phyloP scores from a whole-genome alignment of 2,329 filamentous ascomycete genomes.

The Zymoseptoria crescenta region DNA sequence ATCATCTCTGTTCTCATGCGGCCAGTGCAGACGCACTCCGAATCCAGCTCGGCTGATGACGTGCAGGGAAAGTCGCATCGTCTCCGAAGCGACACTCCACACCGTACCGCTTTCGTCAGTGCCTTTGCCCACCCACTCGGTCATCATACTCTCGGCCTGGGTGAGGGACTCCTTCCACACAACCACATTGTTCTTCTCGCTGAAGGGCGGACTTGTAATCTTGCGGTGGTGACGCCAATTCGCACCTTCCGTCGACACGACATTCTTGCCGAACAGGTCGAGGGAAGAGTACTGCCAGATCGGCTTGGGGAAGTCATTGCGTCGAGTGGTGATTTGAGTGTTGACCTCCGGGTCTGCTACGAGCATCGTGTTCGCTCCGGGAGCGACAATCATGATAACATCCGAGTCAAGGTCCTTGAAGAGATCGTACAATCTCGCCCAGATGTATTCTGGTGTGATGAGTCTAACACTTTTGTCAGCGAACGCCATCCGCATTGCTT shows the following conservation, averaged over 20 bases:
- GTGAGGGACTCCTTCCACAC: slow-evolving; percentile 57
- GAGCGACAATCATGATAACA: slow-evolving; percentile 56
- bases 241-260: slow-evolving; percentile 61
- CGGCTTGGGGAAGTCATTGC: slow-evolving; percentile 66
- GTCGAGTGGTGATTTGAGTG: slow-evolving; percentile 55
- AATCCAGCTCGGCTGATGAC: slow-evolving; percentile 65
- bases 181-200: slow-evolving; percentile 64
- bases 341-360: slow-evolving; percentile 59
- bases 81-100: slow-evolving; percentile 52
- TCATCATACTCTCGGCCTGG: slow-evolving; percentile 57
- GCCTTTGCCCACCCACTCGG: slow-evolving; percentile 46
- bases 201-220: slow-evolving; percentile 63
- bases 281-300: slow-evolving; percentile 52
- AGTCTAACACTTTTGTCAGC: slow-evolving; percentile 20
- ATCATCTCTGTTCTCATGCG: slow-evolving; percentile 46
- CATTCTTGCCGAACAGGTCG: slow-evolving; percentile 62
- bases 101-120: slow-evolving; percentile 43
- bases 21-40: slow-evolving; percentile 49
- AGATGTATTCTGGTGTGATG: slow-evolving; percentile 54
- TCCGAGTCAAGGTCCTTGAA: slow-evolving; percentile 54
- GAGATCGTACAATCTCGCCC: slow-evolving; percentile 47
- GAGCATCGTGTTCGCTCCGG: slow-evolving; percentile 46
- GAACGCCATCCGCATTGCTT: neutral
- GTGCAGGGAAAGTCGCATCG: slow-evolving; percentile 55
- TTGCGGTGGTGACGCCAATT: slow-evolving; percentile 68